phyloP scores from a whole-genome alignment of 805 yeast genomes.

The Vanderwaltozyma polyspora region DNA sequence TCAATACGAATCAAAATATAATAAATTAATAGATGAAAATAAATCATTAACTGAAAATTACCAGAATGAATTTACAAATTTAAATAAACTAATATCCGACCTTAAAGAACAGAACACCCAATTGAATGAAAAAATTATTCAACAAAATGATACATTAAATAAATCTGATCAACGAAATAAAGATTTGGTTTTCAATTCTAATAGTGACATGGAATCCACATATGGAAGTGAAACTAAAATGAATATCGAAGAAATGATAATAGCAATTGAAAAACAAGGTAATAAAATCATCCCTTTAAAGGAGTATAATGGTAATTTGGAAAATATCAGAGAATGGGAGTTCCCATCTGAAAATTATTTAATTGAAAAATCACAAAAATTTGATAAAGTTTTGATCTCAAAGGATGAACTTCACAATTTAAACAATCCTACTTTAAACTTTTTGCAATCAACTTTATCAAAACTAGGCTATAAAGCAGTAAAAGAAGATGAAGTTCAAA shows the following conservation, averaged over 20 bases:
- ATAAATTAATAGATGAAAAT: too few relatives aligned
- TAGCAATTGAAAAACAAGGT: neutral
- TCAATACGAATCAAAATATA: too few relatives aligned
- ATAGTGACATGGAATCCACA: neutral
- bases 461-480: neutral
- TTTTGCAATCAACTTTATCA: neutral
- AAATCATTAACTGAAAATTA: too few relatives aligned
- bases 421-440: slow-evolving; percentile 2
- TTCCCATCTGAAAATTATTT: slow-evolving; percentile 10
- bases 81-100: too few relatives aligned
- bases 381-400: slow-evolving; percentile 1
- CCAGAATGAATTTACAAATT: too few relatives aligned
- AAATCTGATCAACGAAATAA: slow-evolving; percentile 34
- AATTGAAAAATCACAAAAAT: slow-evolving; percentile 10
- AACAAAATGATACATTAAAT: too few relatives aligned
- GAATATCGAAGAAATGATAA: neutral
- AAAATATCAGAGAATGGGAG: neutral
- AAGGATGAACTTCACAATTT: neutral
- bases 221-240: neutral
- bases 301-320: neutral
- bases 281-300: neutral
- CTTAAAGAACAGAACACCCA: too few relatives aligned
- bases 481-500: neutral
- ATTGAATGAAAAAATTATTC: too few relatives aligned
- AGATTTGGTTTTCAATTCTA: slow-evolving; percentile 7